phyloP scores from a whole-genome alignment of 257 asterid genomes.

The Datura wrightii region DNA sequence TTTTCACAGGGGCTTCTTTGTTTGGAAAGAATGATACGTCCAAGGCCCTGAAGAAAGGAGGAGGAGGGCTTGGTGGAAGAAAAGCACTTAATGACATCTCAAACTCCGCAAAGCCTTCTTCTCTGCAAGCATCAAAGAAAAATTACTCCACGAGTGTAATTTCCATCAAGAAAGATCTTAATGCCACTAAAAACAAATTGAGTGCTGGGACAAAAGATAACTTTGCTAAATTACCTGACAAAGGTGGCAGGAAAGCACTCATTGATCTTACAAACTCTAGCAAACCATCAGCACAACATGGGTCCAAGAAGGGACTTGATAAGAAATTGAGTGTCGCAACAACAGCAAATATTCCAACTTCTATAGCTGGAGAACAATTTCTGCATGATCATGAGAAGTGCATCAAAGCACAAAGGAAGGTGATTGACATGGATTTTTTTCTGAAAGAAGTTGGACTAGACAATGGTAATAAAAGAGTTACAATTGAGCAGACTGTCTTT shows the following conservation, averaged over 20 bases:
- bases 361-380: constrained; percentile 61
- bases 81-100: constrained; percentile 90
- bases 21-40: constrained; percentile 49
- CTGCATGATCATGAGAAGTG: constrained; percentile 84
- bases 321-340: constrained; percentile 49
- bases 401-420: constrained; percentile 60
- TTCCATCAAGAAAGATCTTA: constrained; percentile 55
- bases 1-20: constrained; percentile 50
- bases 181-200: constrained; percentile 34
- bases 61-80: constrained; percentile 58
- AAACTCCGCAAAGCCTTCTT: constrained; percentile 67
- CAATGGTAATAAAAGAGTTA: constrained; percentile 46
- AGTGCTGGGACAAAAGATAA: constrained; percentile 39
- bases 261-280: constrained; percentile 77
- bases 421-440: constrained; percentile 58
- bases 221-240: constrained; percentile 49
- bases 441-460: constrained; percentile 70
- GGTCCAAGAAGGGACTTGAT: constrained; percentile 40
- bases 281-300: constrained; percentile 55
- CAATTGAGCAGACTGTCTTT: background rate
- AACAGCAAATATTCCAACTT: constrained; percentile 47
- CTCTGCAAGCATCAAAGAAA: constrained; percentile 53
- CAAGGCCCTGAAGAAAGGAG: constrained; percentile 58
- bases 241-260: constrained; percentile 73
- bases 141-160: constrained; percentile 49